A percentile compares a stretch with the other conserved stretches of the same genome.
phyloP scores from a whole-genome alignment of 805 yeast species.

The Saccharomycopsis malanga region DNA sequence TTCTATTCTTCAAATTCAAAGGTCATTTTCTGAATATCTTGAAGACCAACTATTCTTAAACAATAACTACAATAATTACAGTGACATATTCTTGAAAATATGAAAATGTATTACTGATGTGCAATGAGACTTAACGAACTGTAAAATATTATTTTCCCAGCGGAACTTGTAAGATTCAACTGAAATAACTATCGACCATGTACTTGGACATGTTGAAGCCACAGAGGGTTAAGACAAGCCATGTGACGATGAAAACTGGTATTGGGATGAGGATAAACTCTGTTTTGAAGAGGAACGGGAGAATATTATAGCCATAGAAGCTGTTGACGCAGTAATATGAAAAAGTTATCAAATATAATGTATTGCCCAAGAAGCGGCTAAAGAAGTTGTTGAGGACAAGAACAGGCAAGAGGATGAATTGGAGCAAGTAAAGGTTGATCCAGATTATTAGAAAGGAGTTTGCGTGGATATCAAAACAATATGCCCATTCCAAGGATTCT shows the following conservation, averaged over 20 bases:
- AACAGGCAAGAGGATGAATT: slow-evolving; percentile 68
- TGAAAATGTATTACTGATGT: too few species aligned
- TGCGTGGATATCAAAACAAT: slow-evolving; percentile 91
- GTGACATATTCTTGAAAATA: too few species aligned
- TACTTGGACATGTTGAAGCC: slow-evolving; percentile 69
- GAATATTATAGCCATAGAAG: slow-evolving; percentile 80
- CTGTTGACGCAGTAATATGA: slow-evolving; percentile 74
- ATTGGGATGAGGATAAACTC: slow-evolving; percentile 59
- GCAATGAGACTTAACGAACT: too few species aligned
- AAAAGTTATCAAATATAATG: slow-evolving; percentile 65
- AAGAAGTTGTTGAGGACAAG: slow-evolving; percentile 58
- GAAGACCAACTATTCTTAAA: too few species aligned
- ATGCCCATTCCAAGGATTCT: slow-evolving; percentile 76
- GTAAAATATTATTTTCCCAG: background rate
- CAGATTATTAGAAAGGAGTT: slow-evolving; percentile 80
- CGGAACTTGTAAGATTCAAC: too few species aligned
- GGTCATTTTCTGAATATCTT: too few species aligned
- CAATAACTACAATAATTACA: too few species aligned
- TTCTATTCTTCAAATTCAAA: too few species aligned
- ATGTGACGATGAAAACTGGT: slow-evolving; percentile 48
- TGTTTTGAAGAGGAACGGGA: slow-evolving; percentile 59
- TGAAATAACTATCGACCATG: slow-evolving; percentile 44
- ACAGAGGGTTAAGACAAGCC: slow-evolving; percentile 50
- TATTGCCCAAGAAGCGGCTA: slow-evolving; percentile 69
- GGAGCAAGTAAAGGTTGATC: slow-evolving; percentile 66